Base-by-base conservation (phyloP, 2,329 filamentous ascomycete species). In the Alternaria sp. region DNA sequence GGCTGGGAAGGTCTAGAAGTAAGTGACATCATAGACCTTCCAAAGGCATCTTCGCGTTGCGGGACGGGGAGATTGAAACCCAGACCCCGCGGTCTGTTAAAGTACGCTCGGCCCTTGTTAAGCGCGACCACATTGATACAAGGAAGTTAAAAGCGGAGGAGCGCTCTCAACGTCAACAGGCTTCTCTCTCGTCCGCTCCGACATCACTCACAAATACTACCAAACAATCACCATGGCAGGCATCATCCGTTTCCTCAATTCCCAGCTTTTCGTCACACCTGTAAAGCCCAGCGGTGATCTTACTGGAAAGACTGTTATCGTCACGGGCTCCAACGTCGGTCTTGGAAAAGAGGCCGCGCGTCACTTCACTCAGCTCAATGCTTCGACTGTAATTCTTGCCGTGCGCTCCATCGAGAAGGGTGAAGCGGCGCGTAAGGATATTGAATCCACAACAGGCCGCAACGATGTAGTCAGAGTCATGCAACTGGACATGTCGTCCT, bases 311-410 rank as follows among this genome's bases (percentile, higher is more conserved):
- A 81, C 80, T 0, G 71, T 82, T 60, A 77, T 85, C 43, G 77
- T 85, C 1, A 85, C 84, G 0, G 83, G 84, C 43, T 78, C 81
- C 3, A 85, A 85, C 56, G 71, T 75, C 7, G 83, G 83, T 3
- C 77, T 85, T 0, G 83, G 84, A 14, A 75, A 79, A 45, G 81
- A 85, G 70, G 80, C 82, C 6, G 79, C 80, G 1, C 73, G 74
- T 1, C 81, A 84, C 62, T 76, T 83, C 43, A 77, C 80, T 1
- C 66, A 70, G 0, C 75, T 84, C 6, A 75, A 78, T 5, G 78
- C 80, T 12, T 71, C 71, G 1, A 80, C 77, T 27, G 73, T 85
- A 27, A 82, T 85, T 56, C 72, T 85, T 18, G 81, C 81, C 3
- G 80, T 82, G 28, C 81, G 84, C 28, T 79, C 66, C 27, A 18